Evolutionary conservation across 2,329 filamentous ascomycete genomes (phyloP), one percentile per base, ranked within the genome.

Genomic region (Leptographium wingfieldii): DNA sequence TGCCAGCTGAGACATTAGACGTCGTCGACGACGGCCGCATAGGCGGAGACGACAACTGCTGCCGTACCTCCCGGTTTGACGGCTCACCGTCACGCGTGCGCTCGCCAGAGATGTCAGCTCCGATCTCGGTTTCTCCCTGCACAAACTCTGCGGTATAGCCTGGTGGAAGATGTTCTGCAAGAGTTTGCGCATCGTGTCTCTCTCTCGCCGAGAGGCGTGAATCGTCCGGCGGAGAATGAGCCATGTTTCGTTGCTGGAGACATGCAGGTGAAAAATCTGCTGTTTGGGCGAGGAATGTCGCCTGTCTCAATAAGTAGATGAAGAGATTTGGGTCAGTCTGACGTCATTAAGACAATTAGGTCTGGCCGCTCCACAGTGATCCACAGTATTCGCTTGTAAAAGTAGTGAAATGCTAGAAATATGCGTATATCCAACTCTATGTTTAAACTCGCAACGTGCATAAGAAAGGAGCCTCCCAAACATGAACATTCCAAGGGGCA

Each of bases 131-230:
- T 14, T 51, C 68, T 14, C 33, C 43, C 7, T 46, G 35, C 5
- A 60, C 65, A 49, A 71, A 69, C 16, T 68, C 68, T 40, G 70
- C 69, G 7, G 70, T 72, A 61, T 69, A 72, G 40, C 71, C 71
- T 2, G 68, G 40, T 0, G 70, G 70, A 2, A 72, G 66, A 35
- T 72, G 71, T 49, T 70, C 69, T 12, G 68, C 66, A 2, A 72
- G 66, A 5, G 70, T 68, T 16, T 55, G 56, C 0, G 64, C 65
- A 1, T 56, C 60, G 5, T 59, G 59, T 14, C 29, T 29, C n/a
- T 66, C 64, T 12, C 57, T 56, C 2, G 53, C 56, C 54, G 58
- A 40, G 10, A 48, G n/a, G 16, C 29, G 51, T 2, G 60, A 31
- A 22, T 57, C 59, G 25, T 61, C 62, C 1, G 54, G 60, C 14